These are phyloP conservation scores for Entomortierella beljakovae DNA, from an alignment of 192 early-diverging fungal genomes.

Conservation along the genomic window DNA sequence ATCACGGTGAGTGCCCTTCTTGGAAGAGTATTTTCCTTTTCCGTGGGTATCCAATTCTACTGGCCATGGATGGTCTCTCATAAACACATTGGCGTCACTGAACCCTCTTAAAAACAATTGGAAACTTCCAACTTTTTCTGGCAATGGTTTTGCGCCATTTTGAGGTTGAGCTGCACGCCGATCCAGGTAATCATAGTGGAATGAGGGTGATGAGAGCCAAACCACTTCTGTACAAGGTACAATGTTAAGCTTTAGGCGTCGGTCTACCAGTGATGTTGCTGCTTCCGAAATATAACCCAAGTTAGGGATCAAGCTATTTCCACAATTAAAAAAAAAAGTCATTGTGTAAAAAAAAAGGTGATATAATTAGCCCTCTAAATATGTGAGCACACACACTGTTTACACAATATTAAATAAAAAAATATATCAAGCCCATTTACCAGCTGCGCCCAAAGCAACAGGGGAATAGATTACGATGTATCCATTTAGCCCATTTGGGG, in stretches of 20 bases:
- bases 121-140: constrained; percentile 85
- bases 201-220: constrained; percentile 75
- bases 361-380: neutral
- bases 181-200: constrained; percentile 82
- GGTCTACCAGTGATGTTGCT: constrained; percentile 85
- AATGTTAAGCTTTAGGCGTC: constrained; percentile 77
- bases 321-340: neutral
- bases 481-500: constrained; percentile 94
- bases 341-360: neutral
- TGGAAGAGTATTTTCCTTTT: constrained; percentile 10
- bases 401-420: neutral
- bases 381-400: neutral
- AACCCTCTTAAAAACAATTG: constrained; percentile 86
- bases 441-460: constrained; percentile 91
- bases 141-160: constrained; percentile 67
- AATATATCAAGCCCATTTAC: constrained; percentile 15
- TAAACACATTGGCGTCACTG: constrained; percentile 87
- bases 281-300: constrained; percentile 91
- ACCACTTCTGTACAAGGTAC: constrained; percentile 89
- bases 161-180: constrained; percentile 50
- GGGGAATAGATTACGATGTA: constrained; percentile 87
- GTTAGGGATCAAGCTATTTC: constrained; percentile 81
- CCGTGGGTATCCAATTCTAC: constrained; percentile 14
- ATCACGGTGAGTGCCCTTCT: constrained; percentile 8
- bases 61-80: constrained; percentile 72